Percentiles rank a stretch among this genome's conserved stretches.
phyloP scores from a whole-genome alignment of 2,329 filamentous ascomycete species.

The Fusarium cicatricum region DNA sequence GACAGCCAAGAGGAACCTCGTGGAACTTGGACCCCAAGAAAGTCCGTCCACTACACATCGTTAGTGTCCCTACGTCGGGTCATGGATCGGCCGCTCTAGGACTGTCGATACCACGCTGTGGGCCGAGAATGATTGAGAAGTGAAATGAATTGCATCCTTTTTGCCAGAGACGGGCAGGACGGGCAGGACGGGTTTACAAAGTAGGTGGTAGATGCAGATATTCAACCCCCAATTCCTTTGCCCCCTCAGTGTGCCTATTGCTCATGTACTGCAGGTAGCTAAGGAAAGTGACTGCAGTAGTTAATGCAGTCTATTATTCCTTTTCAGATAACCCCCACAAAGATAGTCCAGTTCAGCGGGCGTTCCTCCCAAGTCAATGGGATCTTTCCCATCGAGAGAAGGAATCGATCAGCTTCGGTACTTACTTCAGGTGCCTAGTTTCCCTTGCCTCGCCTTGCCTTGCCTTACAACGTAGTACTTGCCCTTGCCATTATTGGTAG shows the following conservation, averaged over 20 bases:
- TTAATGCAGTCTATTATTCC: too few species aligned
- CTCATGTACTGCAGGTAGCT: too few species aligned
- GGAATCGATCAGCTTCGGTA: conserved; percentile 6
- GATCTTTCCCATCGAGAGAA: background rate
- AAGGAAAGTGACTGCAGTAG: too few species aligned
- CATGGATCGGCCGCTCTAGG: conserved; percentile 23
- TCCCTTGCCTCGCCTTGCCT: background rate
- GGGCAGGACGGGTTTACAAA: too few species aligned
- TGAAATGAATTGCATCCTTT: too few species aligned
- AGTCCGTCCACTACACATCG: conserved; percentile 30
- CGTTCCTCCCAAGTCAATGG: background rate
- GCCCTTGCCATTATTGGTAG: background rate
- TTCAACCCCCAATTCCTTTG: background rate
- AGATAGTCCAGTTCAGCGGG: background rate
- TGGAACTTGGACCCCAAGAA: conserved; percentile 27
- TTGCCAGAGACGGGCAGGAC: too few species aligned
- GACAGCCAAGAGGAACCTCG: conserved; percentile 8
- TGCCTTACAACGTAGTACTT: too few species aligned
- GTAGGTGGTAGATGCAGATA: background rate
- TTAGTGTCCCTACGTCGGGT: conserved; percentile 6
- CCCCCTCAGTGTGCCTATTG: too few species aligned
- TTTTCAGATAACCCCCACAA: background rate
- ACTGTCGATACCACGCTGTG: background rate
- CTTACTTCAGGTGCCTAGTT: conserved; percentile 3
- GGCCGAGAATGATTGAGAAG: background rate